Evolutionary conservation across 495 filamentous ascomycete species (phyloP), one percentile per base, ranked within the genome.

Genomic region (Hypoxylon trugodes): DNA sequence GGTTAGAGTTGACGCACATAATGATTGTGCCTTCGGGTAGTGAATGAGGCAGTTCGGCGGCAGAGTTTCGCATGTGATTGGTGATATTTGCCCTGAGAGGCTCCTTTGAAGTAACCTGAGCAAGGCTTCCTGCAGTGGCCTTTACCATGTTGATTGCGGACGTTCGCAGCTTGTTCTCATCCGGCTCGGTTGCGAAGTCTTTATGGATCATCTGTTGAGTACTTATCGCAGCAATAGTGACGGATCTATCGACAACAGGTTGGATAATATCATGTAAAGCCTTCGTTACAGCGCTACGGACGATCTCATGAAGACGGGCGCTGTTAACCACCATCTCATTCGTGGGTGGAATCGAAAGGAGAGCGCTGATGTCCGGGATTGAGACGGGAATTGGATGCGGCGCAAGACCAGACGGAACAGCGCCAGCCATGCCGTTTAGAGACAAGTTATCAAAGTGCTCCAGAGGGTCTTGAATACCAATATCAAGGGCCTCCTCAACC

Each of bases 1-100:
- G 81, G 73, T 99, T 99, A 53, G 96, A 95, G 70, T 98, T 98
- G 59, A 98, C 93, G 72, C 96, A 97, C 90, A 98, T 96, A 57
- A 97, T 82, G 52, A 98, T 93, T 19, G 86, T 86, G 15, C 93
- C 93, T 71, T 99, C 96, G 1, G 93, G 90, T 18, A 92, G 79
- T 59, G 90, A 89, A 21, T 87, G 87, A 8, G 79, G 79, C 3
- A 87, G 71, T 25, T 96, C 91, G 56, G 83, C 77, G 7, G 91
- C 87, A 69, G 93, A 81, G 18, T 79, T 74, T n/a, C 96, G 89
- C 64, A 99, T 90, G 70, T 97, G 96, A 74, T 97, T 98, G 28
- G 86, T 90, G 79, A 98, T 97, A 78, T 94, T 97, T 74, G 93
- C 92, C 56, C 93, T 87, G 15, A 99, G 80, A 22, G 95, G 95